These are phyloP conservation scores for Curvularia verruculosa DNA, from an alignment of 2,329 filamentous ascomycete species.

Conservation along the genomic window DNA sequence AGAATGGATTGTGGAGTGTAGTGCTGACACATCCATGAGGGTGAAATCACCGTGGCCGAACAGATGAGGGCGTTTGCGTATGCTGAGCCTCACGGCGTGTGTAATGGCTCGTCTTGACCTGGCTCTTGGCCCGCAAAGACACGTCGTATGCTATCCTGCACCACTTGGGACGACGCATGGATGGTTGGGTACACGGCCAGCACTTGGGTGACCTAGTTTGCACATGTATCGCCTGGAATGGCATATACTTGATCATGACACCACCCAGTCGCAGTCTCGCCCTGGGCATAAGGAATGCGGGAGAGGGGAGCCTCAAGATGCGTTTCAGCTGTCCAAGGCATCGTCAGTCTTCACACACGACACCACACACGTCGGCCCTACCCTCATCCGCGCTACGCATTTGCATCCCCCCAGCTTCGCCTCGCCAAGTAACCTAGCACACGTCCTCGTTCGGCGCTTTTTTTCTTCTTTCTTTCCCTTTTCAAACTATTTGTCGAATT, in stretches of 20 bases:
- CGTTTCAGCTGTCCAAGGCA: neutral
- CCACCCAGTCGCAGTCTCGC: neutral
- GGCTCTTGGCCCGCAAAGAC: neutral
- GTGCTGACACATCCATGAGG: slow-evolving; percentile 19
- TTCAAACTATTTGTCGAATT: neutral
- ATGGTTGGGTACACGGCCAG: too few species aligned
- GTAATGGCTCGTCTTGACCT: neutral
- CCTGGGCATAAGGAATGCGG: neutral
- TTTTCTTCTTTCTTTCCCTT: too few species aligned
- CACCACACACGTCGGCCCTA: neutral
- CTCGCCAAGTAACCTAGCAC: neutral
- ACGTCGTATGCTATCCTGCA: too few species aligned
- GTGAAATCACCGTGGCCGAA: neutral
- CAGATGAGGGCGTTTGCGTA: neutral
- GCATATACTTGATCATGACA: neutral
- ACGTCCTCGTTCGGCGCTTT: neutral
- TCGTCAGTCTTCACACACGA: neutral
- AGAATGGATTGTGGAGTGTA: neutral
- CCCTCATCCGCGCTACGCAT: neutral
- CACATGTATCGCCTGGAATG: neutral
- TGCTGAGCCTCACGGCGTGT: slow-evolving; percentile 2
- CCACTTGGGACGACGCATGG: too few species aligned
- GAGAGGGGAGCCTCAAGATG: neutral
- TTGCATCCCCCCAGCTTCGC: neutral
- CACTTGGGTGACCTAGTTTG: too few species aligned